Evolutionary conservation across 1,284 basidiomycete species (phyloP).

Genomic region (Puccinia novopanici): DNA sequence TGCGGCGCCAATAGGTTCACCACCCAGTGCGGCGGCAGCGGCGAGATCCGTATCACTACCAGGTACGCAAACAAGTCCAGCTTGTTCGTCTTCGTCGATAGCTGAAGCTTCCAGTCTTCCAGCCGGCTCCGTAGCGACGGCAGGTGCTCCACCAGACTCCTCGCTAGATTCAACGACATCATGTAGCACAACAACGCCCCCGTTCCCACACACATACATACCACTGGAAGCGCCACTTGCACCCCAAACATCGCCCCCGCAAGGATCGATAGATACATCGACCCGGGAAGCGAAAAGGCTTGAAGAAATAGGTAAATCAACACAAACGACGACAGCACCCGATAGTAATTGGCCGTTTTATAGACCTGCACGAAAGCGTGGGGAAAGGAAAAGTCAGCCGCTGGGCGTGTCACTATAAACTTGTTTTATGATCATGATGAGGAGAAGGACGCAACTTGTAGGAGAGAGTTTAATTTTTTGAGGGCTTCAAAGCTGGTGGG

Average conservation of each 20-base stretch:
- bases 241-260: conserved; percentile 96
- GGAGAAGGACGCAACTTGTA: conserved; percentile 54
- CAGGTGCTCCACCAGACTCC: conserved; percentile 77
- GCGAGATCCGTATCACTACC: conserved; percentile 72
- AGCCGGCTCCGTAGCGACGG: conserved; percentile 10
- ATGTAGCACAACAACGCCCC: conserved; percentile 91
- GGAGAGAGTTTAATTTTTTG: conserved; percentile 57
- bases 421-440: no score
- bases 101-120: conserved; percentile 4
- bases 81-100: conserved; percentile 32
- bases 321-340: conserved; percentile 60
- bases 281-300: conserved; percentile 92
- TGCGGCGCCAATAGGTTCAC: conserved; percentile 92
- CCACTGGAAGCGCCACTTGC: conserved; percentile 81
- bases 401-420: not conserved
- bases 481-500: conserved; percentile 60
- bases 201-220: conserved; percentile 84
- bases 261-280: conserved; percentile 96
- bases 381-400: conserved; percentile 25
- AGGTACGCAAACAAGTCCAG: conserved; percentile 25
- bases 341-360: conserved; percentile 58
- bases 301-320: conserved; percentile 88
- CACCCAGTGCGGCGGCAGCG: conserved; percentile 89
- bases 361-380: conserved; percentile 56
- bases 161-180: conserved; percentile 83